Percentiles rank a stretch among this genome's conserved stretches.
Evolutionary conservation across 2,329 filamentous ascomycete species (phyloP).

Genomic region (Paecilomyces niveus): DNA sequence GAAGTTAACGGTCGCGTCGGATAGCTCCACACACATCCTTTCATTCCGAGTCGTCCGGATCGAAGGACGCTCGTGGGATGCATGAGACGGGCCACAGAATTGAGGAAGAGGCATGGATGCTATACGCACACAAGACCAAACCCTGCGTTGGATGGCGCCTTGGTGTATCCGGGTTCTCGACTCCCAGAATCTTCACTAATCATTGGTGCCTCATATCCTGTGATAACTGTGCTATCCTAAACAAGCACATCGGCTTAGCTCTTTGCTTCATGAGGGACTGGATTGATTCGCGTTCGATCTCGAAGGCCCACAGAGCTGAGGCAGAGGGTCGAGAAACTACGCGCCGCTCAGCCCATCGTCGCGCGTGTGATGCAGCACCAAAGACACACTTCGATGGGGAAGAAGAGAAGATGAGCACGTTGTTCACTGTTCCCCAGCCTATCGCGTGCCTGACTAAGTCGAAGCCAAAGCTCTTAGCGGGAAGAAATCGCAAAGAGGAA

Average conservation of each 20-base stretch:
- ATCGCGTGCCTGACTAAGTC: neutral
- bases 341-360: neutral
- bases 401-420: neutral
- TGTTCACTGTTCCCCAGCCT: neutral
- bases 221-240: neutral
- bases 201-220: neutral
- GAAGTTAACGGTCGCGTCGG: neutral
- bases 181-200: neutral
- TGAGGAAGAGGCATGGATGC: neutral
- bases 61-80: neutral
- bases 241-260: neutral
- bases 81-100: neutral
- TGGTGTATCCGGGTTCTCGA: neutral
- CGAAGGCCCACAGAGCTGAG: neutral
- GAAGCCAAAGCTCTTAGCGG: neutral
- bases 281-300: neutral
- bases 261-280: neutral
- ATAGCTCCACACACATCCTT: neutral
- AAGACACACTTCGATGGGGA: neutral
- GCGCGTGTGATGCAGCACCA: neutral
- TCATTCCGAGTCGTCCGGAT: neutral
- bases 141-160: neutral
- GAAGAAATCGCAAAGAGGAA: conserved; percentile 13
- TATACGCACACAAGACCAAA: neutral
- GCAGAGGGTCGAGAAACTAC: neutral